Base-by-base conservation (phyloP, 2,329 filamentous ascomycete species). In the Clarireedia paspali region DNA sequence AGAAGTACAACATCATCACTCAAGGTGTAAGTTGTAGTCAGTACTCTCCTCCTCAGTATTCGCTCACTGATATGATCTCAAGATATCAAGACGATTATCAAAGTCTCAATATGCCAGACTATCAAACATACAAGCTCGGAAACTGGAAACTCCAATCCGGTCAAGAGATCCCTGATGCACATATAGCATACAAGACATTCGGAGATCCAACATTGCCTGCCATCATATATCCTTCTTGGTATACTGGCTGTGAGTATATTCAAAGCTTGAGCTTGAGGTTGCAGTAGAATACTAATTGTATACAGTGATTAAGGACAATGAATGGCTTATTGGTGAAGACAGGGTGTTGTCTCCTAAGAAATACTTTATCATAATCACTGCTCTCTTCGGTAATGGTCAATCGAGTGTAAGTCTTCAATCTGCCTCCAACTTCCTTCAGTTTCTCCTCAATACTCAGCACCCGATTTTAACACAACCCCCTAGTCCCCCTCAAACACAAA, bases 171-270 rank as follows among this genome's bases (percentile, higher is more conserved):
- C 75, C 78, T 1, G 69, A 80, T 62, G 88, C 88, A 1, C 79
- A 81, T 64, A 82, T 92, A 53, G 86, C 87, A 15, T 92, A 89
- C 75, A 90, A 87, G 70, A 89, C 87, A 0, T 85, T 87, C 62
- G 88, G 88, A 20, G 74, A 84, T 55, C 68, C 79, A 0, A 77
- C 73, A 0, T 75, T 73, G 5, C 87, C 87, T 6, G 83, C 82
- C 2, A 80, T 91, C 57, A 79, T 91, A 59, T 91, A 91, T 65
- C 88, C 88, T 2, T 84, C 83, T 2, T 91, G 88, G 88, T 91
- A 84, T 68, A 84, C 82, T 15, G 84, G 84, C 57, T 62, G 77
- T 80, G 67, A 50, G 75, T 70, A 23, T n/a, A 15, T 12, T 24
- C 10, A 7, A 12, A 14, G 45, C 10, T 1, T 36, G 34, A 42